Base-by-base conservation (phyloP, 2,329 filamentous ascomycete genomes). In the Stagonosporopsis chrysanthemi region DNA sequence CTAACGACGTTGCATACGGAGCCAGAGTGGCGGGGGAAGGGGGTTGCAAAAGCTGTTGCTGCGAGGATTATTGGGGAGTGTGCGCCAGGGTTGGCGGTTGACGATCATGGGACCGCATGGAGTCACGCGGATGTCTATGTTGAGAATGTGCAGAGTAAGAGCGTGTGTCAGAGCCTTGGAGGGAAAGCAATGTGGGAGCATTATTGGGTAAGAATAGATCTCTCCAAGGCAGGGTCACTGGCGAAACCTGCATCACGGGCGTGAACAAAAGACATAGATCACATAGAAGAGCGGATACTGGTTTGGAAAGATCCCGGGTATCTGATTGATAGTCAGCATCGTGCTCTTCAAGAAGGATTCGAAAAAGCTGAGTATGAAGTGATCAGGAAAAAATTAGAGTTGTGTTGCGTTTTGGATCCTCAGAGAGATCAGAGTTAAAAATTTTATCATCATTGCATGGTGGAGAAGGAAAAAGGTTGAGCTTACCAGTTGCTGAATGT, bases 321-420 rank as follows among this genome's bases (percentile, higher is more conserved):
- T 65, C 70, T 71, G 56, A 55, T 57, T 51, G 33, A 51, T 45
- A 56, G 66, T 71, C 63, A 71, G 69, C 59, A 41, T 61, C 45
- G 40, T 55, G 35, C 31, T 35, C 33, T 35, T 15, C 24, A 23
- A 60, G 50, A 17, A 6, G 28, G 8, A 45, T 31, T 50, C 23
- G 48, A 62, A 49, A 1, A 53, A 23, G 38, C 19, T 33, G 31
- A 46, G 24, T 58, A 43, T 35, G 46, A 26, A 47, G 58, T 64
- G 73, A 71, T 88, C 86, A 87, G 84, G 76, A 87, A 88, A 88
- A 88, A 88, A 88, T 88, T 88, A 88, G 85, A 88, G 84, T 88
- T 61, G 65, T 69, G 84, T 85, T 86, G 82, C 81, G 80, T 45
- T 36, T 81, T 83, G 33, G 65, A 75, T 86, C 84, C 78, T 86